Base-by-base conservation (phyloP, 768 basidiomycete genomes). In the Psilocybe cubensis region DNA sequence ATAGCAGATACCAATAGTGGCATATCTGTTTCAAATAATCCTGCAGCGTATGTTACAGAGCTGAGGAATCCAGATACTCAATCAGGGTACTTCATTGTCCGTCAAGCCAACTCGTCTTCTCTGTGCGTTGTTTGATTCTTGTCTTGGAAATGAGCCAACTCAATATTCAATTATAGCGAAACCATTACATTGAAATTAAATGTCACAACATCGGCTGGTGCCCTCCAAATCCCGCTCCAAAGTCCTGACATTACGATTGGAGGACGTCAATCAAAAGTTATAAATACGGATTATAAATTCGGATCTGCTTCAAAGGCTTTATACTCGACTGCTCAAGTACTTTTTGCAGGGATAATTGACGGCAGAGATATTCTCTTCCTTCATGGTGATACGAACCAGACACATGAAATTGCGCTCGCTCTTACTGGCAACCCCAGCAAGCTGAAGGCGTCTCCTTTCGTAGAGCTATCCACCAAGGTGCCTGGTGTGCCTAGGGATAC, bases 281-380 rank as follows among this genome's bases (percentile, higher is more conserved):
- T 93, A 24, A 75, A 88, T 17, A 84, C 88, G 0, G 84, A 91
- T 68, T 90, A 89, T 66, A 73, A 78, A 9, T 92, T 90, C 63
- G 92, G 92, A 14, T 45, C 62, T 1, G 74, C 72, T 14, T 85
- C 85, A 10, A 76, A 73, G 53, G 66, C 87, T 1, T 68, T 82
- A 2, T 93, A 91, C 70, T 86, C 90, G 2, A 92, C 91, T 1
- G 88, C 90, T 0, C 80, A 83, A 53, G 76, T 94, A 21, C 80
- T 92, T 63, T 91, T 83, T 62, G 84, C 89, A 0, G 83, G 86
- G 1, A 70, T 63, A 23, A 84, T 88, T 23, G 87, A 82, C 27
- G 77, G 72, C 2, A 74, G 85, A 11, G 86, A 89, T 63, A 71
- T 89, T n/a, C 73, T 90, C 2, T 82, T 87, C 70, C 70, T 89